Conservation (phyloP, 176 grass and related monocot genomes). For the Carex kokanica region DNA sequence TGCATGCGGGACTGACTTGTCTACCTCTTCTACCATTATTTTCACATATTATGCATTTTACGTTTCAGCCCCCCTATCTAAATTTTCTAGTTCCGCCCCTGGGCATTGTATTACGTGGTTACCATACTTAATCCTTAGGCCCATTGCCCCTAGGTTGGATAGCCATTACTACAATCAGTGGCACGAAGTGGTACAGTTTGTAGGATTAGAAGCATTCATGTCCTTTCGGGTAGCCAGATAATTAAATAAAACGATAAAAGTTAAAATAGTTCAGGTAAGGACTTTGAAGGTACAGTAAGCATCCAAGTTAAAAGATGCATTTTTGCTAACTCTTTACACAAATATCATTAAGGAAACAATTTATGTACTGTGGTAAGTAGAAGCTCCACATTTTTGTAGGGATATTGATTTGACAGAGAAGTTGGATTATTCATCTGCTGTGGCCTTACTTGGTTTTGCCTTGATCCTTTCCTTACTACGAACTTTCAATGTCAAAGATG, state of each 20-base stretch:
- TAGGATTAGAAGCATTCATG: background rate
- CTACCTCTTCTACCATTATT: background rate
- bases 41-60: background rate
- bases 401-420: slow-evolving; percentile 95
- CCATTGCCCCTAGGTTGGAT: no score
- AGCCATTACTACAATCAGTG: no score
- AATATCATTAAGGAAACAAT: background rate
- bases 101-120: background rate
- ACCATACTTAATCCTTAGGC: slow-evolving; percentile 23
- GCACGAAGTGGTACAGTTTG: background rate
- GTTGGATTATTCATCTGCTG: slow-evolving; percentile 90
- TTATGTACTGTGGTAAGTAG: background rate
- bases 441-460: slow-evolving; percentile 75
- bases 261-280: background rate
- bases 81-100: no score
- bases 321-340: background rate
- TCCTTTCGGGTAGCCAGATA: background rate
- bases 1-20: slow-evolving; percentile 13
- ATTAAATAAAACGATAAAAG: background rate
- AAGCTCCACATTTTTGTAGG: slow-evolving; percentile 37
- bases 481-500: slow-evolving; percentile 80
- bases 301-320: background rate
- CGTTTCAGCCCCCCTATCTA: no score
- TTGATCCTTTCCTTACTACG: slow-evolving; percentile 81
- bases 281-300: background rate